Percentiles rank a stretch among this genome's conserved stretches.
Evolutionary conservation across 495 filamentous ascomycete genomes (phyloP).

Genomic region (Aspergillus diversus): DNA sequence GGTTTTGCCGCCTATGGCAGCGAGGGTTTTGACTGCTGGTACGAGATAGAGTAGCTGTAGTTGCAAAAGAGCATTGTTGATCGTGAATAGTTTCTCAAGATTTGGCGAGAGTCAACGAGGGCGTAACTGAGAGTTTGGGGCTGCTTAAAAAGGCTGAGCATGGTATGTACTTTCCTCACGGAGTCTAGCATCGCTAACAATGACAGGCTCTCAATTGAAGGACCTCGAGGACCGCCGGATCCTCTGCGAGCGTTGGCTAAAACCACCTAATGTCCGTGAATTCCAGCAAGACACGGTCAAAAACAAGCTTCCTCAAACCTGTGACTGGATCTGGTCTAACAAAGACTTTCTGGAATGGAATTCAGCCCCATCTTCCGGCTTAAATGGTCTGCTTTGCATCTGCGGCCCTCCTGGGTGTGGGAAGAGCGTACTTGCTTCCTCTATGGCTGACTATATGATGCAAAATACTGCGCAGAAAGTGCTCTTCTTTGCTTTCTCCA

Average conservation of each 20-base stretch:
- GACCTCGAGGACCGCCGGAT: not conserved
- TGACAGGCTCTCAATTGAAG: not conserved
- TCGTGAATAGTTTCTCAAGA: not conserved
- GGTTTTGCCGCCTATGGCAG: not conserved
- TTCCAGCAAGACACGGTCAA: not conserved
- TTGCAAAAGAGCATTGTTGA: not conserved
- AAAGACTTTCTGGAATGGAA: not conserved
- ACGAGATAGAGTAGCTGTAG: not conserved
- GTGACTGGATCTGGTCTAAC: slow-evolving; percentile 5
- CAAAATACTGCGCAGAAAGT: not conserved
- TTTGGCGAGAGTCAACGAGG: not conserved
- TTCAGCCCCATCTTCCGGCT: not conserved
- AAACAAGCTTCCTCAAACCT: not conserved
- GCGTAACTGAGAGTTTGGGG: not conserved
- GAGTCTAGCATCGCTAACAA: not conserved
- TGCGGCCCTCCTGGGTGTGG: not conserved
- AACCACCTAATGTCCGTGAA: not conserved
- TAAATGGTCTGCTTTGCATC: not conserved
- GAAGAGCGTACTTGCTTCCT: not conserved
- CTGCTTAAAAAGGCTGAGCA: not conserved
- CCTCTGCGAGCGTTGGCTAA: not conserved
- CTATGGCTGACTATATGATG: not conserved
- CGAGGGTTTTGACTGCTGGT: not conserved
- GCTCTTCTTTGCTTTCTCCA: not conserved
- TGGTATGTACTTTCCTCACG: not conserved